Conservation (phyloP, 768 basidiomycete species). For the Butyriboletus loyo region DNA sequence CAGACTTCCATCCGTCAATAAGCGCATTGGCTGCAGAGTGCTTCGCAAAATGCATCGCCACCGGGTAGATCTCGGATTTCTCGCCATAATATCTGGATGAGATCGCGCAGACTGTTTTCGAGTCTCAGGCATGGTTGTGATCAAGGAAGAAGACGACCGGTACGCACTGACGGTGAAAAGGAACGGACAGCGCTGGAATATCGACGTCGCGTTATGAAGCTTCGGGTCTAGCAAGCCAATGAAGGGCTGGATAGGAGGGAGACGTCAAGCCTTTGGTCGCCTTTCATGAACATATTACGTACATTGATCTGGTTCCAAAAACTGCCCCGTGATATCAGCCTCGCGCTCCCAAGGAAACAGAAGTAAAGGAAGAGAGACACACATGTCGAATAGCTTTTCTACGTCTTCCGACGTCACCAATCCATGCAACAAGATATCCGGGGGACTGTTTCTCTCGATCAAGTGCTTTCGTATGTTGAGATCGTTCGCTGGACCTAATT, state of each 20-base stretch:
- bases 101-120: conserved; percentile 69
- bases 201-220: conserved; percentile 75
- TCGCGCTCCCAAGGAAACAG: background rate
- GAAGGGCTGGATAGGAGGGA: conserved; percentile 40
- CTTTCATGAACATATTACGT: conserved; percentile 18
- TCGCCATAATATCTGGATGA: conserved; percentile 77
- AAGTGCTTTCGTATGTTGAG: conserved; percentile 64
- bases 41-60: conserved; percentile 88
- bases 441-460: conserved; percentile 76
- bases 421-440: conserved; percentile 79
- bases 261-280: background rate
- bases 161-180: conserved; percentile 81
- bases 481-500: conserved; percentile 65
- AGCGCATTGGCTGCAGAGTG: conserved; percentile 78
- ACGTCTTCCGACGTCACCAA: conserved; percentile 76
- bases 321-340: conserved; percentile 35
- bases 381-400: conserved; percentile 83
- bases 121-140: background rate
- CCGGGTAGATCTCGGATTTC: conserved; percentile 80
- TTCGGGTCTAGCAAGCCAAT: conserved; percentile 78
- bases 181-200: conserved; percentile 84
- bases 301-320: conserved; percentile 73
- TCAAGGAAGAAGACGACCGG: background rate
- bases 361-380: conserved; percentile 26
- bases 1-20: conserved; percentile 79